Conservation (phyloP, 495 filamentous ascomycete genomes). For the Margaritispora aquatica region DNA sequence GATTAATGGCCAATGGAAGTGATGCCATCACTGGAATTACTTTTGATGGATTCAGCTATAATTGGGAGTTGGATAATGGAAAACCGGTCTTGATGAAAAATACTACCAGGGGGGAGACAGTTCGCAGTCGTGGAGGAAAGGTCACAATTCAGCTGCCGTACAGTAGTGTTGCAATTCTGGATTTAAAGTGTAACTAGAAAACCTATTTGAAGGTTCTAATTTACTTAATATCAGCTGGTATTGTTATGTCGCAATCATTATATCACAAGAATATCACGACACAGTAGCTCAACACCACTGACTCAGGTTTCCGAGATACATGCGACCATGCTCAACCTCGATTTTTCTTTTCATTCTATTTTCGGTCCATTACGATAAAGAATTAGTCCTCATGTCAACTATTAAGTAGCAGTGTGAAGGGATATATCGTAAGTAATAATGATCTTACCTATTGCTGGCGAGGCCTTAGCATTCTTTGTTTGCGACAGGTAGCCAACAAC, state of each 20-base stretch:
- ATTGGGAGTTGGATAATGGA: conserved; percentile 52
- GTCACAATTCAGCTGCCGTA: conserved; percentile 1
- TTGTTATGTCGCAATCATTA: background rate
- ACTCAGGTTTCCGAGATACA: background rate
- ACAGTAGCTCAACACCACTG: background rate
- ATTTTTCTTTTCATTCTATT: background rate
- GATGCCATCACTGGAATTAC: conserved; percentile 57
- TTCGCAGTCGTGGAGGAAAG: background rate
- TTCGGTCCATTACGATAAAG: background rate
- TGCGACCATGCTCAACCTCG: background rate
- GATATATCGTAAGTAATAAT: background rate
- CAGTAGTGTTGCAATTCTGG: background rate
- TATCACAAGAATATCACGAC: background rate
- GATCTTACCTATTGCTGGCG: background rate
- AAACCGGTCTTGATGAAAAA: conserved; percentile 49
- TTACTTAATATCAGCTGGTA: background rate
- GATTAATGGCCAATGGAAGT: conserved; percentile 55
- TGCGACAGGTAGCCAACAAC: conserved; percentile 1
- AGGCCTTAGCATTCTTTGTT: background rate
- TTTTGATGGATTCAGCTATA: conserved; percentile 59
- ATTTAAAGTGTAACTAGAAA: background rate
- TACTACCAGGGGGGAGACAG: conserved; percentile 50
- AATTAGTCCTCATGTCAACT: background rate
- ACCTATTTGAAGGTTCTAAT: background rate
- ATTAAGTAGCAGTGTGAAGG: background rate